A percentile compares a stretch with the other conserved stretches of the same genome.
Conservation (phyloP, 2,329 filamentous ascomycete species). For the Stagonosporopsis vannaccii region DNA sequence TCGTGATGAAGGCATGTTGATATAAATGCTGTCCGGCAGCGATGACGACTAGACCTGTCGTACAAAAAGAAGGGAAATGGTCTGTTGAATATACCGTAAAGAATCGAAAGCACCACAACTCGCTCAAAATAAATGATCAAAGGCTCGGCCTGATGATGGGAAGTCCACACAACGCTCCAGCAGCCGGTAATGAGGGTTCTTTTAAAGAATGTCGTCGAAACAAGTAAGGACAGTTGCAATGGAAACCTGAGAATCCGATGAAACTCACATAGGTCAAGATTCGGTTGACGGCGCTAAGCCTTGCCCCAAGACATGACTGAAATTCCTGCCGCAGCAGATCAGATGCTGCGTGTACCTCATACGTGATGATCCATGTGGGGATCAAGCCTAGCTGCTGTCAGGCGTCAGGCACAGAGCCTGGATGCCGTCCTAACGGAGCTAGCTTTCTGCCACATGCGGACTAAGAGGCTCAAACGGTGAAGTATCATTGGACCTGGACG, state of each 20-base stretch:
- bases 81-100: constrained; percentile 28
- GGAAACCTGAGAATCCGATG: constrained; percentile 21
- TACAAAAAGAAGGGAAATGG: constrained; percentile 32
- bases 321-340: constrained; percentile 24
- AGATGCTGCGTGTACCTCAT: constrained; percentile 22
- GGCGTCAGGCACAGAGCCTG: constrained; percentile 18
- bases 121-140: constrained; percentile 28
- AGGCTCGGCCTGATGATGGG: constrained; percentile 42
- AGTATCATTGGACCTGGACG: constrained; percentile 30
- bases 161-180: constrained; percentile 32
- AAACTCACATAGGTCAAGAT: constrained; percentile 22
- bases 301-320: constrained; percentile 21
- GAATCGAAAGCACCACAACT: constrained; percentile 29
- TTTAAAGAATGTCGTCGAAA: constrained; percentile 36
- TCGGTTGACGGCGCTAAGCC: constrained; percentile 18
- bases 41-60: constrained; percentile 28
- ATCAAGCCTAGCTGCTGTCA: constrained; percentile 20
- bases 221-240: constrained; percentile 17
- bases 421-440: constrained; percentile 16
- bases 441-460: constrained; percentile 14
- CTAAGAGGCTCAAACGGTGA: constrained; percentile 12
- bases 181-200: constrained; percentile 34
- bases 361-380: constrained; percentile 18
- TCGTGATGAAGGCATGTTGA: constrained; percentile 47
- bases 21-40: constrained; percentile 50